Conservation (phyloP, 208 protist species). For the Tritrichomonas musculus region DNA sequence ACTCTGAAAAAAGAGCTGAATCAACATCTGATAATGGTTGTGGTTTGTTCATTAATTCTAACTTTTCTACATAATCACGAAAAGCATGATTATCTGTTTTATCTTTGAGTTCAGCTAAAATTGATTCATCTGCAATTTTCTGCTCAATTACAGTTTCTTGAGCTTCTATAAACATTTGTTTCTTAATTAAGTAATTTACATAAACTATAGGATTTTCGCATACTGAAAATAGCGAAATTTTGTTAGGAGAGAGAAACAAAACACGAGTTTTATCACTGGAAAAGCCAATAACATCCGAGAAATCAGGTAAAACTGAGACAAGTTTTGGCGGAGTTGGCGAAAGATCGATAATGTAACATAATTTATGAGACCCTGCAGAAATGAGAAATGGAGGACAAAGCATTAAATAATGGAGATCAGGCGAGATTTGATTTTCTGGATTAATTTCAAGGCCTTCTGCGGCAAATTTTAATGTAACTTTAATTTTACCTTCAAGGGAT, state of each 20-base stretch:
- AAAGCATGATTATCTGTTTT: neutral
- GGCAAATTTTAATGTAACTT: neutral
- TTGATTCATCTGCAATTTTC: neutral
- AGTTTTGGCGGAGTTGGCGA: neutral
- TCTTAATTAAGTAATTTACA: neutral
- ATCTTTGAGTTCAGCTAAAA: neutral
- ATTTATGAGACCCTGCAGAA: neutral
- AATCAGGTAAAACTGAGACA: neutral
- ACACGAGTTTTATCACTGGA: neutral
- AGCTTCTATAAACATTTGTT: neutral
- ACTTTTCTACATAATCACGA: neutral
- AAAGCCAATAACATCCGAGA: neutral
- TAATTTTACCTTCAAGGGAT: neutral
- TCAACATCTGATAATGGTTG: neutral
- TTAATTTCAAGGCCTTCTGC: neutral
- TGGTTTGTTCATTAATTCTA: neutral
- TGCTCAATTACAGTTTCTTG: neutral
- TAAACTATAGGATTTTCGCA: neutral
- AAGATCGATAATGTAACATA: neutral
- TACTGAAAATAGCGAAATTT: neutral
- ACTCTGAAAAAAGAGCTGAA: neutral
- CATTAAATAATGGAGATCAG: neutral
- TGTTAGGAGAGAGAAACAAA: neutral
- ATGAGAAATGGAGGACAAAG: neutral
- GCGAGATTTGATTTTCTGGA: neutral